Base-by-base conservation (phyloP, 1,139 yeast genomes). In the Scheffersomyces segobiensis region DNA sequence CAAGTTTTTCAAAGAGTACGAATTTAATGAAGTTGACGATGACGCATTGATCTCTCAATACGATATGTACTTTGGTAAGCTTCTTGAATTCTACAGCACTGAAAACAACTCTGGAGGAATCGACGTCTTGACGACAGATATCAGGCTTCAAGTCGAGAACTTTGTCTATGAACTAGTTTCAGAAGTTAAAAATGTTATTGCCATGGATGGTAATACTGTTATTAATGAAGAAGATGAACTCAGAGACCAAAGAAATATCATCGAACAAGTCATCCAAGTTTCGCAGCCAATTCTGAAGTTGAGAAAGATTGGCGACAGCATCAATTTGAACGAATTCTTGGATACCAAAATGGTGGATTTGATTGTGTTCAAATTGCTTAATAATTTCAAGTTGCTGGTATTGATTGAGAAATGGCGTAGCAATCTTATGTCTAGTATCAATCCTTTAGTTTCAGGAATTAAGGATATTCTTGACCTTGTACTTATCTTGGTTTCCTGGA, bases 401-500 rank as follows among this genome's bases (percentile, higher is more conserved):
- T 48, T 48, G 24, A 48, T 24, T 10, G 24, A 48, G 24, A 21
- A 48, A 48, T 48, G 50, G 50, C 50, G 26, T 24, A 48, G 24
- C 24, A 48, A 48, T 24, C 19, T 48, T 20, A 48, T 20, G n/a
- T 21, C 50, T 19, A 48, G 20, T 7, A 6, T 48, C 12, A 48
- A 8, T 4, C 24, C 50, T 24, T 20, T 48, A 24, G 18, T 48
- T 48, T 48, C 50, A 20, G 50, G 66, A 10, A 63, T 75, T 55
- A 64, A 58, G 48, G 59, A 59, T 1, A 56, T 73, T 0, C 61
- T 76, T 50, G 79, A 76, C 53, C 66, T 72, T 18, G 52, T 71
- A 1, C 64, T 77, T 50, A 65, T 72, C 3, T 57, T 71, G 0
- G 63, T 69, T 7, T 74, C 81, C 3, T 74, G 81, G 77, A 74